phyloP scores from a whole-genome alignment of 2,329 filamentous ascomycete species.

The Penicillium vulpinum region DNA sequence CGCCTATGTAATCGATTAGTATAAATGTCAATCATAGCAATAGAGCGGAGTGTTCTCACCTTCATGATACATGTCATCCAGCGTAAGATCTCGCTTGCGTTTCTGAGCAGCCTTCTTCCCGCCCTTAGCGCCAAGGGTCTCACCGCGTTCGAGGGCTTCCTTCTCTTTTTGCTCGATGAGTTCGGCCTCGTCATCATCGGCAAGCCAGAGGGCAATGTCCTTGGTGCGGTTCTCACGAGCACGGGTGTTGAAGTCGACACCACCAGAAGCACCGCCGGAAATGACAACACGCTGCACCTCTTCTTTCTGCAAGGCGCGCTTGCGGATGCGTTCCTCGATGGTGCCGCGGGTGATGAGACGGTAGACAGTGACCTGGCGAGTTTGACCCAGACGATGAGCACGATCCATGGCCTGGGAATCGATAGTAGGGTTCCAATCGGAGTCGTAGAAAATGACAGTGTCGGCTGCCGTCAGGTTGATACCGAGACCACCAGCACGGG shows the following conservation, averaged over 20 bases:
- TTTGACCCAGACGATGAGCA: slow-evolving; percentile 95
- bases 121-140: slow-evolving; percentile 62
- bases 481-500: slow-evolving; percentile 92
- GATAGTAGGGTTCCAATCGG: slow-evolving; percentile 98
- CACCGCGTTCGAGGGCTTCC: slow-evolving; percentile 71
- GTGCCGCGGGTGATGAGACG: slow-evolving; percentile 94
- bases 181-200: slow-evolving; percentile 93
- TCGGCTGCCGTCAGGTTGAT: slow-evolving; percentile 97
- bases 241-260: slow-evolving; percentile 95
- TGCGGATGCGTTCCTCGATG: slow-evolving; percentile 96
- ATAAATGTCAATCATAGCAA: background rate
- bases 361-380: slow-evolving; percentile 93
- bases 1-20: slow-evolving; percentile 59
- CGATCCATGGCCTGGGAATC: slow-evolving; percentile 99
- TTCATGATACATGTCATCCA: slow-evolving; percentile 99
- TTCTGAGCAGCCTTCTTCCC: slow-evolving; percentile 62
- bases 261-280: slow-evolving; percentile 75
- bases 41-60: slow-evolving; percentile 61
- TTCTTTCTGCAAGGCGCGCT: slow-evolving; percentile 95
- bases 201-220: slow-evolving; percentile 98
- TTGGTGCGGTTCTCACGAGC: slow-evolving; percentile 90
- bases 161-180: slow-evolving; percentile 91
- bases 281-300: slow-evolving; percentile 98
- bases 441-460: slow-evolving; percentile 99
- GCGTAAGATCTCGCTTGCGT: slow-evolving; percentile 59